Evolutionary conservation across 257 asterid species (phyloP), one percentile per base, ranked within the genome.

Genomic region (Echites panduratus): DNA sequence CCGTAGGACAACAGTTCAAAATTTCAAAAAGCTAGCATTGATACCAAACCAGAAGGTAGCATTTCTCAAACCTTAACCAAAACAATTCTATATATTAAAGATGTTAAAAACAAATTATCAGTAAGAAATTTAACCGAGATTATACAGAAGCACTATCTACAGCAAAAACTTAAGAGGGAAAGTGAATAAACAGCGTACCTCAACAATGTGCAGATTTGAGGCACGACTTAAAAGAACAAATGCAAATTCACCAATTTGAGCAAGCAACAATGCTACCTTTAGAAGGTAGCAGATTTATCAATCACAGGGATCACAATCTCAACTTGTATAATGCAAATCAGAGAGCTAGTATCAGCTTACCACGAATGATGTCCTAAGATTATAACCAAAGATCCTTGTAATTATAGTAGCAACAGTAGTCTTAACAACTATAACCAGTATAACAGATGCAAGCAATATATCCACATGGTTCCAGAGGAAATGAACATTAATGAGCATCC

Each of bases 381-480:
- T 91, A 71, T 91, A 93, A 64, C 96, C 94, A 73, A 93, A 93
- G 70, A 86, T 83, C 86, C 87, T 93, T 4, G 96, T 84, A 70
- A 89, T 76, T 47, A 75, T 75, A 50, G 98, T 85, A 68, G 87
- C 82, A 70, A 93, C 95, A 73, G 93, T 71, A 68, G 96, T 93
- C 89, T 93, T 93, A 35, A 91, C 89, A 52, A 86, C 92, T 52
- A 93, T 79, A 66, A 93, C 97, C 66, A 91, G 85, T 81, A 93
- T 85, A 82, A 93, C 98, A 29, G 98, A 91, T 43, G 95, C 96
- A 68, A 93, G 90, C 89, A 93, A 84, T 79, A 93, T 91, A 82
- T 93, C 98, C 84, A 89, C 97, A 79, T 93, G 98, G 68, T 85
- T 82, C 98, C 98, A 93, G 43, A 93, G 96, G 88, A 93, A 93